Base-by-base conservation (phyloP, 208 protist species). In the Wallacemonas sp. region DNA sequence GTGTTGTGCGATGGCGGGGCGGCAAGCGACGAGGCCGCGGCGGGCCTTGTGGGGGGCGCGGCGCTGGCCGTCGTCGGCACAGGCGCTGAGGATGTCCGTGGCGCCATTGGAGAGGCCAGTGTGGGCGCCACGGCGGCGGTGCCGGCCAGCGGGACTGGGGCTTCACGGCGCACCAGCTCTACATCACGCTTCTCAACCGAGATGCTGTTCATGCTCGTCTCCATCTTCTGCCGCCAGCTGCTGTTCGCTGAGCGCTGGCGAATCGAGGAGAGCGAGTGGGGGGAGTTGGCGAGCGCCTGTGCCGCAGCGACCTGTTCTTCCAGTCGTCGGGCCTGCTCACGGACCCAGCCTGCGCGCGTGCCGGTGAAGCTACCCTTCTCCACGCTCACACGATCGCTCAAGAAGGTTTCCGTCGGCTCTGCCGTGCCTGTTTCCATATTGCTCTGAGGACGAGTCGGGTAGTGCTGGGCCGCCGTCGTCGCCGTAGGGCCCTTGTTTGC, bases 291-390 rank as follows among this genome's bases (percentile, higher is more conserved):
- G n/a, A 58, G 51, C n/a, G 51, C 51, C 51, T 58, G 51, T 17
- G 51, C 51, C 3, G 51, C n/a, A 34, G 53, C 41, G 17, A 66
- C 22, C 33, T 72, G 54, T 24, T 66, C 54, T 22, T 78, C 58
- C 21, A 78, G 46, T 11, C 67, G 66, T 11, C 72, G 72, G 17
- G 42, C 67, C 62, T 72, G 66, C 51, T 78, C 72, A 21, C 60
- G 62, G 19, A 78, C 72, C 72, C 72, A 78, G 9, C 72, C 67
- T 31, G 53, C 62, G 11, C 66, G 66, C 36, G 34, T 55, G 14
- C 45, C 28, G 19, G 34, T 46, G 33, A 59, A 38, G 21, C 31
- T 60, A 2, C 27, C 54, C 24, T 22, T 41, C 22, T 63, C 51
- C 5, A 47, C 42, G 4, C 51, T 58, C 9, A 58, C 51, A 21